Evolutionary conservation across 2,329 filamentous ascomycete species (phyloP), one percentile per base, ranked within the genome.

Genomic region (Cryphonectria nitschkei): DNA sequence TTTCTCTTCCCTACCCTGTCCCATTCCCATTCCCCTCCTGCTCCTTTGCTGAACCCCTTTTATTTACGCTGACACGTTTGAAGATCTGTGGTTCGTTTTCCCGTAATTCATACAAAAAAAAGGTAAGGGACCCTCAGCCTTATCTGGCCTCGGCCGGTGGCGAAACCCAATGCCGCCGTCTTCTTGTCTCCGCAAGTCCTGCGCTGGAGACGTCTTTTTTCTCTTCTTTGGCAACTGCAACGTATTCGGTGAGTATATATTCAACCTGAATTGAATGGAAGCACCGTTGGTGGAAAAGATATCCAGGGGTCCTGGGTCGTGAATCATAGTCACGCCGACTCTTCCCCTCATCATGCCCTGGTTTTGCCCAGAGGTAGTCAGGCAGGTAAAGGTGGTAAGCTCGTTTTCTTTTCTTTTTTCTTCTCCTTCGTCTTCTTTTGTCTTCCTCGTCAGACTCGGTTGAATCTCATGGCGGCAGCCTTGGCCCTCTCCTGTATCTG

Each of bases 401-500:
- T 22, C 46, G 0, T 50, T 50, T 6, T 9, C 46, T 22, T 9
- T 19, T 14, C 16, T 50, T 50, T 50, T 19, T 19, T 9, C 19
- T 46, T 22, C 16, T 46, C 14, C 13, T 46, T 50, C 46, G 6
- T 11, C 46, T 50, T 5, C 13, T 43, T 43, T 14, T 43, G 19
- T 16, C 19, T 50, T 2, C 7, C 81, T 69, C 34, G 68, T 52
- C 81, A 72, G 14, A 58, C 66, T 8, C 71, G 71, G 64, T 52
- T 81, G 75, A 84, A 84, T 46, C 82, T 81, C 32, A 79, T 78
- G 34, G 80, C 77, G 11, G 85, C 83, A 1, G 80, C 81, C 70
- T 79, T 79, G 69, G 82, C 83, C 64, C 92, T 86, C 74, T 93
- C 89, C 77, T 93, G 89, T 76, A 96, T 95, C 81, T 92, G 86